Conservation (phyloP, 176 grass and related monocot species). For the Juncus inflexus region DNA sequence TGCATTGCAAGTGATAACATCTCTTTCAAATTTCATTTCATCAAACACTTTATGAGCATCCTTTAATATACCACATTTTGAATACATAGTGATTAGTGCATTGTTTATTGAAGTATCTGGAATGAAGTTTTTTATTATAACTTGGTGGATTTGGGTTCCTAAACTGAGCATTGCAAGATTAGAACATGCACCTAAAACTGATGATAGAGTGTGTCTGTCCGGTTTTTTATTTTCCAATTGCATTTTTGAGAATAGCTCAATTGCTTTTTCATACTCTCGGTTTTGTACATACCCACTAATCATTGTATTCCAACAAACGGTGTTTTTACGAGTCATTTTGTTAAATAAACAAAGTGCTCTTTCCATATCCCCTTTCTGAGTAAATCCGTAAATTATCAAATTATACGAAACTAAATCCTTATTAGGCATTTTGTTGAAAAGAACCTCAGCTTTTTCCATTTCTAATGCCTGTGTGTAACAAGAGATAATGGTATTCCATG, state of each 20-base stretch:
- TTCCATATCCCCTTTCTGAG: constrained; percentile 41
- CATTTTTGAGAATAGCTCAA: constrained; percentile 64
- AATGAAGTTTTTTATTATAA: constrained; percentile 54
- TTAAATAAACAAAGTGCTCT: constrained; percentile 33
- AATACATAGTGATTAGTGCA: constrained; percentile 80
- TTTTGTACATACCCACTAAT: constrained; percentile 49
- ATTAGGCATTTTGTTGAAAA: constrained; percentile 53
- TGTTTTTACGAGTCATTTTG: constrained; percentile 33
- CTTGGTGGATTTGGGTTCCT: constrained; percentile 63
- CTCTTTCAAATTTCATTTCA: constrained; percentile 43
- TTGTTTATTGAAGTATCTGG: constrained; percentile 54
- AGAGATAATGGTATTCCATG: constrained; percentile 67
- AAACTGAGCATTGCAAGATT: constrained; percentile 48
- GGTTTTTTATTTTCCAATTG: constrained; percentile 31
- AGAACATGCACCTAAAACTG: constrained; percentile 60
- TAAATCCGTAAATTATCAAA: constrained; percentile 25
- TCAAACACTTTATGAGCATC: constrained; percentile 49
- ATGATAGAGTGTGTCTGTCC: constrained; percentile 59
- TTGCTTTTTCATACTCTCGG: constrained; percentile 36
- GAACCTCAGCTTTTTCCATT: constrained; percentile 37
- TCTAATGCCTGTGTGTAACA: constrained; percentile 37
- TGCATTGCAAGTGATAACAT: constrained; percentile 60
- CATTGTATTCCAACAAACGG: constrained; percentile 39
- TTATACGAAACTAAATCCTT: too few species aligned
- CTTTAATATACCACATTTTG: constrained; percentile 48